Evolutionary conservation across 2,329 filamentous ascomycete species (phyloP), one percentile per base, ranked within the genome.

Genomic region (Uncinocarpus reesii): DNA sequence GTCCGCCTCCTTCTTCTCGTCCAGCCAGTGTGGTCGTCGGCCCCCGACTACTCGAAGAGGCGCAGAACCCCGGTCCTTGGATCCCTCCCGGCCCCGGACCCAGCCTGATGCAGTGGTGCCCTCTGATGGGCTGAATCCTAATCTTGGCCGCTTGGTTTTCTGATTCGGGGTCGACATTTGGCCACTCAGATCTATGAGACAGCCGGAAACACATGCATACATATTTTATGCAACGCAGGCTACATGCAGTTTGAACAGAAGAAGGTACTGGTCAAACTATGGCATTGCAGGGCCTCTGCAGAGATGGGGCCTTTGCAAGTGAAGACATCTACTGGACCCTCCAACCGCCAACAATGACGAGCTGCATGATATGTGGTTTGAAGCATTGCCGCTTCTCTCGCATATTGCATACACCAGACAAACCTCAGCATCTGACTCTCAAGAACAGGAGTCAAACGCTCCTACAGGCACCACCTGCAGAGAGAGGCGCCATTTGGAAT

Each of bases 11-110:
- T 4, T 13, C 34, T 7, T 31, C n/a, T n/a, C n/a, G n/a, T n/a
- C 21, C 32, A 38, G 43, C 43, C 43, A 46, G 21, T 46, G 23
- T 28, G 31, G 11, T 37, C 23, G 18, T 7, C 34, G 34, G 34
- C 34, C 34, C 38, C 11, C 7, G 15, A 46, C 8, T 15, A 2
- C 23, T 31, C 1, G 42, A 13, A n/a, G 13, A 45, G 29, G 23
- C 35, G 34, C 23, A 37, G 23, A 46, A 38, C 35, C 43, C 31
- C 34, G 43, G 43, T 46, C 15, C 11, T 11, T 46, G 43, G 43
- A 24, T 29, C 21, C 7, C 23, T 46, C 43, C 43, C 43, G 43
- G 15, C 43, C 34, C 43, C 43, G 15, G 34, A 36, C 16, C 40
- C 40, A 42, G 16, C n/a, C n/a, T n/a, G n/a, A n/a, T n/a, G n/a